These are phyloP conservation scores for Pinus tabuliformis DNA, from an alignment of 75 land plant species.

Conservation along the genomic window DNA sequence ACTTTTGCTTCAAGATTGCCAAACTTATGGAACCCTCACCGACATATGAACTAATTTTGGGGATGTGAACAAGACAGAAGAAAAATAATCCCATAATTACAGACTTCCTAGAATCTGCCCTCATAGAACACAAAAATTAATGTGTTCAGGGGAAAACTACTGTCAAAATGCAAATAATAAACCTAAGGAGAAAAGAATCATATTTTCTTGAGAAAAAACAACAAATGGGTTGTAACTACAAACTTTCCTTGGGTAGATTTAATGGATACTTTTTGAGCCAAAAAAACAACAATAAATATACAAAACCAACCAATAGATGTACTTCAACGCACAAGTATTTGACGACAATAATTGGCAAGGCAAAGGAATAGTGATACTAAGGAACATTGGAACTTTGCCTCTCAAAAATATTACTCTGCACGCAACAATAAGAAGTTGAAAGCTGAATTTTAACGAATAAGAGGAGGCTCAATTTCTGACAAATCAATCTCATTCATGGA, in stretches of 20 bases:
- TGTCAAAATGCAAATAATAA: conserved; percentile 3
- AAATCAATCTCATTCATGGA: conserved; percentile 42
- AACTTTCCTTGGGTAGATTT: conserved; percentile 3
- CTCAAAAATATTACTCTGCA: conserved; percentile 20
- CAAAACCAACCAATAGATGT: conserved; percentile 2
- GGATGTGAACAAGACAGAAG: neutral
- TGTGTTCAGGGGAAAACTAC: neutral
- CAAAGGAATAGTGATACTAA: neutral
- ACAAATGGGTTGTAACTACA: neutral
- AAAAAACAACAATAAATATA: neutral
- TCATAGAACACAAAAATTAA: conserved; percentile 4
- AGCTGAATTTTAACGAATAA: conserved; percentile 33
- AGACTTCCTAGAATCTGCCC: conserved; percentile 3
- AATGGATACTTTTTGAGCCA: neutral
- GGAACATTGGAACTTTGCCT: neutral
- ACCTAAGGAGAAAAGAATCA: conserved; percentile 4
- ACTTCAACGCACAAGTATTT: conserved; percentile 8
- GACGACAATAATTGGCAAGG: neutral
- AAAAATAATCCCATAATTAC: conserved; percentile 6
- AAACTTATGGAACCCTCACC: conserved; percentile 7
- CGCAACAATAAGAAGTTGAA: conserved; percentile 42
- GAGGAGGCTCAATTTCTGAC: conserved; percentile 44
- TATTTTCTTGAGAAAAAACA: neutral
- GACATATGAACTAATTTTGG: conserved; percentile 6
- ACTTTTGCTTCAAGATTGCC: conserved; percentile 6